Evolutionary conservation across 495 filamentous ascomycete genomes (phyloP).

Genomic region (Parachaetomium inaequale): DNA sequence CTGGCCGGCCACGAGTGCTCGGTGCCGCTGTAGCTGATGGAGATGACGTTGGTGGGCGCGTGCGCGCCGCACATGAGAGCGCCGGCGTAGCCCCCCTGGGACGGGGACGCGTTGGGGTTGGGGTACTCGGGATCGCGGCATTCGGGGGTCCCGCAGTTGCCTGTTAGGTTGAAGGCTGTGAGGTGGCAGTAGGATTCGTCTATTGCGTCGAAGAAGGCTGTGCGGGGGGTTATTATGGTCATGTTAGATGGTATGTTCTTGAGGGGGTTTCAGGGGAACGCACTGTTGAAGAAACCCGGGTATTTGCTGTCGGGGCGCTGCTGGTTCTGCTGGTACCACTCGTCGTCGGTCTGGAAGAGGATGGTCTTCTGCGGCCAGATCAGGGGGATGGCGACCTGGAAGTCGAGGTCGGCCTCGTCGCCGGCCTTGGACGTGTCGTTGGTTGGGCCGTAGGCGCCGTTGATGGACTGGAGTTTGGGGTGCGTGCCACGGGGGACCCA

Average conservation of each 20-base stretch:
- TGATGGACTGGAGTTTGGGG: slow-evolving; percentile 38
- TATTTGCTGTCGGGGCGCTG: slow-evolving; percentile 20
- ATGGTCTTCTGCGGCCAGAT: slow-evolving; percentile 59
- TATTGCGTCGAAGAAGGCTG: slow-evolving; percentile 47
- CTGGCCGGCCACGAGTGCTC: slow-evolving; percentile 34
- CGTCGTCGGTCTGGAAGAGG: slow-evolving; percentile 58
- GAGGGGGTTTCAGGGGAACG: neutral
- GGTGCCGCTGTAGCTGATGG: slow-evolving; percentile 40
- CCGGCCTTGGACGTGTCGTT: slow-evolving; percentile 31
- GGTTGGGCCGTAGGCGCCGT: slow-evolving; percentile 38
- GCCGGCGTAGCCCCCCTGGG: slow-evolving; percentile 55
- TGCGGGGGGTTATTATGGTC: slow-evolving; percentile 11
- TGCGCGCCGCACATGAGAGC: slow-evolving; percentile 56
- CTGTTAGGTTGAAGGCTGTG: slow-evolving; percentile 37
- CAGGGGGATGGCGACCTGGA: slow-evolving; percentile 36
- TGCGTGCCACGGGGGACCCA: slow-evolving; percentile 36
- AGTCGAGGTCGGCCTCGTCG: slow-evolving; percentile 35
- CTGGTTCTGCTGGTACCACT: slow-evolving; percentile 39
- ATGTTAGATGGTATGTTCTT: slow-evolving; percentile 30
- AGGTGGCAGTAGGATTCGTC: slow-evolving; percentile 59
- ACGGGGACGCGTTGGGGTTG: slow-evolving; percentile 38
- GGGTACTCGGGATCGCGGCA: slow-evolving; percentile 55
- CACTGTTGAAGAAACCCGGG: slow-evolving; percentile 51
- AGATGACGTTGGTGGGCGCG: slow-evolving; percentile 38
- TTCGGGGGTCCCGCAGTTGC: slow-evolving; percentile 27